These are phyloP conservation scores for Phytophthora boehmeriae DNA, from an alignment of 352 stramenopile species.

Conservation along the genomic window DNA sequence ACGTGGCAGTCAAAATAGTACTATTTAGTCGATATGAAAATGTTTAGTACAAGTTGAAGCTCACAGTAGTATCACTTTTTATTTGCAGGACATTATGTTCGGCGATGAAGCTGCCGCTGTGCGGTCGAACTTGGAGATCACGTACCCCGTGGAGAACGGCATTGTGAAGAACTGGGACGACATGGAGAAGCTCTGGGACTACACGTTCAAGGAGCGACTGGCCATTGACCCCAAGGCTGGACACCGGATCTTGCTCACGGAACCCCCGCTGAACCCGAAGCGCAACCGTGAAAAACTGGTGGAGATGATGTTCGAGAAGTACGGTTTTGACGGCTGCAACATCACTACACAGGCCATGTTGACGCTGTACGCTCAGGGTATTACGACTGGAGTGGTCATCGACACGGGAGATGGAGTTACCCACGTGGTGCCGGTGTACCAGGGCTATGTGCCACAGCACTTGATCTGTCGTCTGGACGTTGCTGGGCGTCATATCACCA, in stretches of 20 bases:
- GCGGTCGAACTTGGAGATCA: conserved; percentile 87
- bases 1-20: background rate
- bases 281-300: conserved; percentile 92
- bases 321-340: conserved; percentile 90
- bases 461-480: conserved; percentile 92
- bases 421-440: conserved; percentile 91
- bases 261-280: conserved; percentile 93
- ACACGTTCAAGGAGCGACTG: conserved; percentile 94
- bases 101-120: conserved; percentile 92
- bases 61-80: background rate
- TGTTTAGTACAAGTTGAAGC: conserved; percentile 2
- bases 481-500: conserved; percentile 93
- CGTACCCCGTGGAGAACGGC: conserved; percentile 94
- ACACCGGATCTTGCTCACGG: conserved; percentile 92
- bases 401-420: conserved; percentile 95
- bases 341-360: conserved; percentile 94
- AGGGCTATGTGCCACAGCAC: conserved; percentile 91
- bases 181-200: conserved; percentile 98
- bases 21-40: background rate
- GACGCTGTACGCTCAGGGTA: conserved; percentile 92
- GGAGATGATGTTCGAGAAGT: conserved; percentile 95
- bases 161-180: conserved; percentile 98
- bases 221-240: conserved; percentile 63
- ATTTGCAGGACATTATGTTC: conserved; percentile 93
- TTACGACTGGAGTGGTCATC: conserved; percentile 91